Percentiles rank a stretch among this genome's conserved stretches.
Evolutionary conservation across 768 basidiomycete species (phyloP).

Genomic region (Kwoniella shandongensis): DNA sequence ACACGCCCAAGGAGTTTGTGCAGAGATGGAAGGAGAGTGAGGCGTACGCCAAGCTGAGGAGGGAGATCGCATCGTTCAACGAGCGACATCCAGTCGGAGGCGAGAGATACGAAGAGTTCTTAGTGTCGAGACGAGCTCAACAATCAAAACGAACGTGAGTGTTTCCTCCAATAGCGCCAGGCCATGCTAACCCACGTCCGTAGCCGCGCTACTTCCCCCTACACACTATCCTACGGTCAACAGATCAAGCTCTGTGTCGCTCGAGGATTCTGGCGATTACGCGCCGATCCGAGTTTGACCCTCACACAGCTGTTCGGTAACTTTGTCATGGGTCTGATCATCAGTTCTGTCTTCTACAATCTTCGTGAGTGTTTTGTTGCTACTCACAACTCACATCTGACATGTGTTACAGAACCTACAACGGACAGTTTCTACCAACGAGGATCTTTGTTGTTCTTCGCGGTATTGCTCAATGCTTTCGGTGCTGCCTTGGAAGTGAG

Average conservation of each 20-base stretch:
- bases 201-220: conserved; percentile 53
- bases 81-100: conserved; percentile 47
- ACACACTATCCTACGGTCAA: conserved; percentile 57
- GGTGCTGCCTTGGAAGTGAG: conserved; percentile 50
- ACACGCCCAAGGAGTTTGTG: conserved; percentile 65
- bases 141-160: conserved; percentile 77
- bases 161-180: conserved; percentile 67
- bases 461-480: conserved; percentile 64
- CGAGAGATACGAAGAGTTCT: conserved; percentile 67
- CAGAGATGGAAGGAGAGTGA: conserved; percentile 58
- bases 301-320: conserved; percentile 51
- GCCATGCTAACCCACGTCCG: conserved; percentile 57
- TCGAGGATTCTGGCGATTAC: conserved; percentile 58
- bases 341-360: conserved; percentile 51
- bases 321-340: conserved; percentile 45
- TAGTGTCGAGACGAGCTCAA: conserved; percentile 62
- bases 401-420: conserved; percentile 20
- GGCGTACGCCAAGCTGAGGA: conserved; percentile 58
- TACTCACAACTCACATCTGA: neutral
- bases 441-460: conserved; percentile 53
- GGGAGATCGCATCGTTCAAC: conserved; percentile 65
- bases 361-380: conserved; percentile 33
- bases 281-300: conserved; percentile 55
- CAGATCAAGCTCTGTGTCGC: conserved; percentile 58
- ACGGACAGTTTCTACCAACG: conserved; percentile 45